These are phyloP conservation scores for Peronosclerospora sorghi DNA, from an alignment of 352 stramenopile genomes.

Conservation along the genomic window DNA sequence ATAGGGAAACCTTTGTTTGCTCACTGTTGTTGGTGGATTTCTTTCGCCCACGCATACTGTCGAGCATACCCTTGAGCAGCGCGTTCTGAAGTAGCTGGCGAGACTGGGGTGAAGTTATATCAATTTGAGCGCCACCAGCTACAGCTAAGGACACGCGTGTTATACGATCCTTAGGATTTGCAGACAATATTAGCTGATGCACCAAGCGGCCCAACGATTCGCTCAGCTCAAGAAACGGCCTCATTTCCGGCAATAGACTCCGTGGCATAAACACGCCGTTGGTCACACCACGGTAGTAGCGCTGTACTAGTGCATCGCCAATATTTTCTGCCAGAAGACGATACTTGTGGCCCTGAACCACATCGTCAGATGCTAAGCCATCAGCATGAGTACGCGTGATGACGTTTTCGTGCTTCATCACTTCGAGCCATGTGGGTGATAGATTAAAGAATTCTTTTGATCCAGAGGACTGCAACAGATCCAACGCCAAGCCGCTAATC, in stretches of 20 bases:
- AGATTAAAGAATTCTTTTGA: conserved; percentile 14
- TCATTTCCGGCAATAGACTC: conserved; percentile 68
- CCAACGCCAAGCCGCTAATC: conserved; percentile 77
- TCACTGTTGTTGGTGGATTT: conserved; percentile 3
- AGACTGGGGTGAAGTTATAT: conserved; percentile 66
- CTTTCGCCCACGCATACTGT: conserved; percentile 36
- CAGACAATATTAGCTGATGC: conserved; percentile 54
- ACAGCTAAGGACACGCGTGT: conserved; percentile 52
- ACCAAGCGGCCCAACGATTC: conserved; percentile 66
- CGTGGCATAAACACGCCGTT: conserved; percentile 79
- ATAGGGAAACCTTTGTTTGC: conserved; percentile 27
- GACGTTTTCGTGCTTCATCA: conserved; percentile 83
- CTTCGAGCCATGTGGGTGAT: conserved; percentile 35
- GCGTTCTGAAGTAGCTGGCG: conserved; percentile 60
- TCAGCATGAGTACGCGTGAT: conserved; percentile 85
- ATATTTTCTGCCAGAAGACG: conserved; percentile 70
- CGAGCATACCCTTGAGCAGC: conserved; percentile 64
- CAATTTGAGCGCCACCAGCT: conserved; percentile 52
- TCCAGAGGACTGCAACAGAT: conserved; percentile 39
- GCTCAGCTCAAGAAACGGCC: conserved; percentile 63
- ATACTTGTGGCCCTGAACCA: conserved; percentile 60
- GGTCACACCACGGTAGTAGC: conserved; percentile 69
- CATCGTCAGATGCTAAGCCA: conserved; percentile 72
- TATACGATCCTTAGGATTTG: conserved; percentile 49
- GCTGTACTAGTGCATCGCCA: conserved; percentile 50